Percentiles rank a stretch among this genome's conserved stretches.
Conservation (phyloP, 768 basidiomycete genomes). For the Rhizopogon vinicolor region DNA sequence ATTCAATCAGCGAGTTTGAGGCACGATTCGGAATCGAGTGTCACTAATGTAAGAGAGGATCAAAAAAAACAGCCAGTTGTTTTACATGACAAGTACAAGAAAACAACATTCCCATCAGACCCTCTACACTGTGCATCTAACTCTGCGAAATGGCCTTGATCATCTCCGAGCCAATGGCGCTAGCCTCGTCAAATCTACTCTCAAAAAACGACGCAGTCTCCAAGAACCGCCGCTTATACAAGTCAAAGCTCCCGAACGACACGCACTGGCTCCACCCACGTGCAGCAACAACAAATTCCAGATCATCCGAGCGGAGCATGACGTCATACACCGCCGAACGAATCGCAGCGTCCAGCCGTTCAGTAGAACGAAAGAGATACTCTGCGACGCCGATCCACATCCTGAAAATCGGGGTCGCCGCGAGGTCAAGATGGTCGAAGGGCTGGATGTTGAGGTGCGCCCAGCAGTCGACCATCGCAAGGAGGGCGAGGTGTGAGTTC, state of each 20-base stretch:
- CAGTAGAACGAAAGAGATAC: too few species aligned
- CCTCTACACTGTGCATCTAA: conserved; percentile 17
- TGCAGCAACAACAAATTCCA: conserved; percentile 92
- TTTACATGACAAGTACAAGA: neutral
- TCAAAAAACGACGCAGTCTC: conserved; percentile 82
- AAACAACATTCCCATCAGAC: neutral
- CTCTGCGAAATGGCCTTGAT: conserved; percentile 81
- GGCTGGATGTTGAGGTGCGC: conserved; percentile 82
- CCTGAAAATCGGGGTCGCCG: too few species aligned
- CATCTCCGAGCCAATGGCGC: conserved; percentile 81
- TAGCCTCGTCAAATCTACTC: conserved; percentile 82
- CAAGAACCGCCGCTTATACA: conserved; percentile 78
- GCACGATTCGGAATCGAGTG: too few species aligned
- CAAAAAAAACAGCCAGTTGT: neutral
- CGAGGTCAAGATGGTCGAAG: conserved; percentile 52
- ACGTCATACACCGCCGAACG: conserved; percentile 71
- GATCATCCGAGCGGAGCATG: conserved; percentile 81
- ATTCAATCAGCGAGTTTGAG: too few species aligned
- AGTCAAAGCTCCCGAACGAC: conserved; percentile 85
- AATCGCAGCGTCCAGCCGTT: conserved; percentile 56
- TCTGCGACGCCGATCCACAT: too few species aligned
- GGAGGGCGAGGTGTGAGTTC: conserved; percentile 90
- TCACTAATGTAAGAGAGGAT: neutral
- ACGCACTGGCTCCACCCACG: conserved; percentile 97
- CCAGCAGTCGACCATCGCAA: conserved; percentile 99